Conservation (phyloP, 2,329 filamentous ascomycete species). For the Septoria petroselini region DNA sequence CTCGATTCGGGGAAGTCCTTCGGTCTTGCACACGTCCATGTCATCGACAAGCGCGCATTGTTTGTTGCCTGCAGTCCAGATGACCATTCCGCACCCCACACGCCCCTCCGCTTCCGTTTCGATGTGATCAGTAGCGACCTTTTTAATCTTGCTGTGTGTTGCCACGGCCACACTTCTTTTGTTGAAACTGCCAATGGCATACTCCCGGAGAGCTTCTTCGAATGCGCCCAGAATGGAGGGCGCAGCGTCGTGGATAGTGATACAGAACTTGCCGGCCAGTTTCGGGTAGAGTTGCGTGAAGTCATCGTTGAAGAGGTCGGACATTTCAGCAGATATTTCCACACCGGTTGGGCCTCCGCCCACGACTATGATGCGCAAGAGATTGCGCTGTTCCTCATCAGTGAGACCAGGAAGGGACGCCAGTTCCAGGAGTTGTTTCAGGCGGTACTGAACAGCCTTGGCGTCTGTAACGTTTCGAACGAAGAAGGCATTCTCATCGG, state of each 20-base stretch:
- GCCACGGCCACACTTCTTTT: conserved; percentile 41
- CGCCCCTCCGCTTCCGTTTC: conserved; percentile 39
- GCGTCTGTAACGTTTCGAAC: conserved; percentile 25
- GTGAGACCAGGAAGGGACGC: conserved; percentile 37
- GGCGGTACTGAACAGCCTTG: conserved; percentile 34
- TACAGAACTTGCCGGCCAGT: conserved; percentile 40
- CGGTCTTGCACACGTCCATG: conserved; percentile 35
- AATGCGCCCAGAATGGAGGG: conserved; percentile 34
- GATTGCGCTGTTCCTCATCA: conserved; percentile 35
- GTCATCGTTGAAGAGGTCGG: conserved; percentile 43
- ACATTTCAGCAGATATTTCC: conserved; percentile 45
- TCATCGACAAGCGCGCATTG: conserved; percentile 36
- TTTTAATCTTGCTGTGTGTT: conserved; percentile 40
- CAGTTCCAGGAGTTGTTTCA: conserved; percentile 40
- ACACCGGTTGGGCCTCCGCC: conserved; percentile 47
- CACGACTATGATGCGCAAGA: conserved; percentile 42
- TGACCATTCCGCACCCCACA: conserved; percentile 39
- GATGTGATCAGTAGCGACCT: conserved; percentile 37
- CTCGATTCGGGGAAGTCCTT: conserved; percentile 37
- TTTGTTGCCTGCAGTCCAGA: conserved; percentile 44
- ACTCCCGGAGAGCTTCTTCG: conserved; percentile 44
- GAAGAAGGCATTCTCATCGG: conserved; percentile 26
- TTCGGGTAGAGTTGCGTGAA: conserved; percentile 43
- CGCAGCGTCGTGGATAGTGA: conserved; percentile 45
- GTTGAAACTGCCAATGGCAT: conserved; percentile 41